Evolutionary conservation across 2,329 filamentous ascomycete species (phyloP), one percentile per base, ranked within the genome.

Genomic region (Colletotrichum sp.): DNA sequence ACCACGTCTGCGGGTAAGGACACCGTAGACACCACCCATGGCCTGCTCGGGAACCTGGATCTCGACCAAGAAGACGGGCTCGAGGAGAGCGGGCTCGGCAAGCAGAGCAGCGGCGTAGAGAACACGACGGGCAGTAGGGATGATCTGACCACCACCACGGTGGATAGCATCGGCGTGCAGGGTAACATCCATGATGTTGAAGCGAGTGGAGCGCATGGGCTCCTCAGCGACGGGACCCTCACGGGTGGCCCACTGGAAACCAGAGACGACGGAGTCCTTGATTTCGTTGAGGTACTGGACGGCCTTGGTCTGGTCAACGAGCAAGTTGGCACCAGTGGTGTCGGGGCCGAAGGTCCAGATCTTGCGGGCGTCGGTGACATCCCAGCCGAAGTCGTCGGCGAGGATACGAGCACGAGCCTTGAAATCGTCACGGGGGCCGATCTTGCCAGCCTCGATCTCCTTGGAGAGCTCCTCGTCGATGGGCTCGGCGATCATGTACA

Each of bases 201-300:
- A 99, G 90, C 97, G 95, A 88, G 98, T 89, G 81, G 94, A 94
- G 86, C 97, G 95, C 96, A 99, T 96, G 83, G 97, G 97, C 93
- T 99, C 97, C 90, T 99, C 97, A 82, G 95, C 96, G 85, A 99
- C 89, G 84, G 97, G 97, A 91, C 97, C 97, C 92, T 99, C 97
- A 86, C 96, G 94, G 83, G 95, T 95, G 81, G 97, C 97, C 97
- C 97, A 99, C 90, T 99, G 97, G 96, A 99, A 99, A 93, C 97
- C 97, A 82, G 97, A 99, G 85, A 99, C 96, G 82, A 99, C 94
- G 78, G 96, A 99, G 86, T 99, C 97, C 95, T 99, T 99, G 93
- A 99, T 99, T 95, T 99, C 97, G 91, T 95, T 97, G 85, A 99
- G 93, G 94, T 99, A 99, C 92, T 99, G 97, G 81, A 99, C 97